Percentiles rank a stretch among this genome's conserved stretches.
Evolutionary conservation across 106 monocot genomes (phyloP).

Genomic region (Vanilla planifolia): DNA sequence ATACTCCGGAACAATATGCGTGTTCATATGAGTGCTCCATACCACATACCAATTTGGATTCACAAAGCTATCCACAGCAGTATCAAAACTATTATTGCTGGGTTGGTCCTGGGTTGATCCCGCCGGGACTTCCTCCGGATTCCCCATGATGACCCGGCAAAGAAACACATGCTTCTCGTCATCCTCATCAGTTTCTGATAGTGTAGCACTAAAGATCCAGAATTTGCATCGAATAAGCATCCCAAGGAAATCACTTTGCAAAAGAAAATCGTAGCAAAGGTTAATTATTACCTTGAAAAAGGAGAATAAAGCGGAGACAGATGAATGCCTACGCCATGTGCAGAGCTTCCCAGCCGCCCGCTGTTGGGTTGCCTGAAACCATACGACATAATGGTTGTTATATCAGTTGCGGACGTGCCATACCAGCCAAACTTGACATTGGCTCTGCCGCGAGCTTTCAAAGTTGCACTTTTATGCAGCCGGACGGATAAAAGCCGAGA

Average conservation of each 20-base stretch:
- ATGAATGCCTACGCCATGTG: slow-evolving; percentile 46
- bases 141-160: slow-evolving; percentile 53
- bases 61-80: slow-evolving; percentile 40
- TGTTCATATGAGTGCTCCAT: slow-evolving; percentile 55
- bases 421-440: slow-evolving; percentile 64
- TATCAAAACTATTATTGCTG: slow-evolving; percentile 32
- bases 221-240: background rate
- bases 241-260: background rate
- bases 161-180: slow-evolving; percentile 54
- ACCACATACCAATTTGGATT: slow-evolving; percentile 51
- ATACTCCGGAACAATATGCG: slow-evolving; percentile 46
- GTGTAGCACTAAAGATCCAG: slow-evolving; percentile 18
- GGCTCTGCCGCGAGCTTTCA: slow-evolving; percentile 14
- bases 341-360: slow-evolving; percentile 9
- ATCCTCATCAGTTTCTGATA: slow-evolving; percentile 28
- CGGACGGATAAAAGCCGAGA: slow-evolving; percentile 3
- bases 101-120: slow-evolving; percentile 38
- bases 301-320: slow-evolving; percentile 43
- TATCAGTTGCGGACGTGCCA: slow-evolving; percentile 18
- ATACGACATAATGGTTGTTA: slow-evolving; percentile 22
- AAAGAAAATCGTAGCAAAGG: too few relatives aligned
- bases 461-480: background rate
- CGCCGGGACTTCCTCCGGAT: slow-evolving; percentile 23
- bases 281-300: slow-evolving; percentile 26
- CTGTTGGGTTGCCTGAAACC: slow-evolving; percentile 38